Evolutionary conservation across 2,329 filamentous ascomycete species (phyloP), one percentile per base, ranked within the genome.

Genomic region (Aspergillus brunneoviolaceus): DNA sequence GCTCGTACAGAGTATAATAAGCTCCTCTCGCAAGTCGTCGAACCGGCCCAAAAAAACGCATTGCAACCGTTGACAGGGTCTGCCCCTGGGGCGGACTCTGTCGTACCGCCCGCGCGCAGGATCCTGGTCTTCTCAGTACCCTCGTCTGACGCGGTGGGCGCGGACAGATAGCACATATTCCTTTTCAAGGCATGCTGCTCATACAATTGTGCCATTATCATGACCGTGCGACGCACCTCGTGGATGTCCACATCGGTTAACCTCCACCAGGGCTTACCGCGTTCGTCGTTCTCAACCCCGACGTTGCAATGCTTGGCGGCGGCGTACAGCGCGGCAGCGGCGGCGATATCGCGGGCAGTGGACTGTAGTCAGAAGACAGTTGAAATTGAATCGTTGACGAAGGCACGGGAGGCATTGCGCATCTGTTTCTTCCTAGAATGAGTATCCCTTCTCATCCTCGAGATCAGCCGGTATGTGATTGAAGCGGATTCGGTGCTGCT

Each of bases 381-480:
- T 61, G 94, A 86, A 65, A 88, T 90, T 21, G 89, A 90, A 76
- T 99, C 95, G 72, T 96, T 97, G 64, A 96, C 87, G 70, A 97
- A 98, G 0, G 92, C 89, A 92, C 95, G 98, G 1, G 92, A 90
- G 0, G 90, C 87, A 76, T 96, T 93, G 58, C 94, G 86, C 31
- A 98, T 79, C 57, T 84, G 80, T 76, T 94, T 94, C 77, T 96
- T 90, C 23, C 23, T 25, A 25, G 23, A 25, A 25, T 25, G 23
- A 25, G 23, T 25, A 25, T 25, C 23, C 23, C 4, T 25, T 25
- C 23, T 25, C 23, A 25, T 25, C 23, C n/a, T 25, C 23, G 23
- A 25, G 23, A 25, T 25, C 23, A 25, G 23, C 23, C 23, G 23
- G 23, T 25, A 25, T 2, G 4, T 25, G 3, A 25, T 25, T 25